These are phyloP conservation scores for Taiozyma sp. DNA, from an alignment of 1,139 yeast genomes.

Conservation along the genomic window DNA sequence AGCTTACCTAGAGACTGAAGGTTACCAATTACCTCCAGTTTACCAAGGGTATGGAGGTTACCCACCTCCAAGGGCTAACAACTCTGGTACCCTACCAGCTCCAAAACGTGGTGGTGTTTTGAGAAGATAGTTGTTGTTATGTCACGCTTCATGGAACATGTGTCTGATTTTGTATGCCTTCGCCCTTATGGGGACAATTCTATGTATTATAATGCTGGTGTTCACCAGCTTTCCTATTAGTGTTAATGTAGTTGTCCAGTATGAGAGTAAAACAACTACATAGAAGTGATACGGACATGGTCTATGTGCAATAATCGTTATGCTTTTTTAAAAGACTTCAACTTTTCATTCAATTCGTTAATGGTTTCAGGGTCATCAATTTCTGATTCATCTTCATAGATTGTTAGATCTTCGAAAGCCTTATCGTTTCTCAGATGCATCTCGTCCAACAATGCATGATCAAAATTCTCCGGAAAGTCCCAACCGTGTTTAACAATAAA, in stretches of 20 bases:
- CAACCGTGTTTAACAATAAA: slow-evolving; percentile 13
- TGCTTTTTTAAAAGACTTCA: not conserved
- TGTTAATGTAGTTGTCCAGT: not conserved
- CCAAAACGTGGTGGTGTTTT: slow-evolving; percentile 22
- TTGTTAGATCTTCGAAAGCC: not conserved
- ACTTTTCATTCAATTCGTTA: slow-evolving; percentile 3
- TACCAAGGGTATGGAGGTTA: slow-evolving; percentile 1
- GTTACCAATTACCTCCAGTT: no score
- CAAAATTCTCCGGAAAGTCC: slow-evolving; percentile 13
- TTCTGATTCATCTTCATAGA: slow-evolving; percentile 5
- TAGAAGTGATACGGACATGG: not conserved
- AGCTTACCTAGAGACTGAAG: no score
- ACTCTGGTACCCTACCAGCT: slow-evolving; percentile 11
- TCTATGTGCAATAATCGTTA: not conserved
- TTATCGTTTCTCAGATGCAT: not conserved
- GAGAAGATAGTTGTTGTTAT: slow-evolving; percentile 12
- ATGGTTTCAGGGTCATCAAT: slow-evolving; percentile 7
- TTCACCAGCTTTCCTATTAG: not conserved
- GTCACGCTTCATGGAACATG: not conserved
- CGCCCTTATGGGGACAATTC: not conserved
- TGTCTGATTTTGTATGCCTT: not conserved
- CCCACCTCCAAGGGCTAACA: slow-evolving; percentile 1
- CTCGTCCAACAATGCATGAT: slow-evolving; percentile 4
- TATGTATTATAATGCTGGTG: not conserved
- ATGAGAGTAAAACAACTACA: not conserved